phyloP scores from a whole-genome alignment of 768 basidiomycete genomes.

The Pulveroboletus sp. region DNA sequence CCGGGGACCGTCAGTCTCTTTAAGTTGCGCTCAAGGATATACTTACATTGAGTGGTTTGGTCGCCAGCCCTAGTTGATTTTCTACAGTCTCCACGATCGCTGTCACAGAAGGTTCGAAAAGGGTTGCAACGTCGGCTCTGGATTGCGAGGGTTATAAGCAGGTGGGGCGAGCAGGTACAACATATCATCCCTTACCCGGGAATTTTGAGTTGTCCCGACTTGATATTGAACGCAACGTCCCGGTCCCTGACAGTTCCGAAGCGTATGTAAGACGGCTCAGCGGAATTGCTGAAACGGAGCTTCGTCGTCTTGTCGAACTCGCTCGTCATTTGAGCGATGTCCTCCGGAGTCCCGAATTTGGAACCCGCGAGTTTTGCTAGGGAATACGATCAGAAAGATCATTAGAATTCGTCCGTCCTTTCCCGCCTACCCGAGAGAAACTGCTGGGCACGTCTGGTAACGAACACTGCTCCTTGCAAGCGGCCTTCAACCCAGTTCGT shows the following conservation, averaged over 20 bases:
- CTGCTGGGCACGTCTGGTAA: conserved; percentile 40
- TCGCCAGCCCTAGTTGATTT: conserved; percentile 18
- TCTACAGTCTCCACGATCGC: conserved; percentile 25
- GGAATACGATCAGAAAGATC: not conserved
- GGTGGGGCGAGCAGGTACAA: too few species aligned
- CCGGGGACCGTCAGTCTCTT: conserved; percentile 6
- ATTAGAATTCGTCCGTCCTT: not conserved
- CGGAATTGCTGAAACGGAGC: conserved; percentile 37
- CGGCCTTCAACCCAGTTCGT: conserved; percentile 35
- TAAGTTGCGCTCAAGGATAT: not conserved
- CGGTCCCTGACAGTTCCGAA: conserved; percentile 45
- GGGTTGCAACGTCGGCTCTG: conserved; percentile 28
- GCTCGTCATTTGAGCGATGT: conserved; percentile 38
- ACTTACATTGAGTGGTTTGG: conserved; percentile 25
- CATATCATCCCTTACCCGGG: conserved; percentile 21
- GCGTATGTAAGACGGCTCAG: conserved; percentile 42
- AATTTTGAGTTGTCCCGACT: conserved; percentile 45
- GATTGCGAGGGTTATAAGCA: not conserved
- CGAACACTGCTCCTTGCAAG: conserved; percentile 49
- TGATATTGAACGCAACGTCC: conserved; percentile 39
- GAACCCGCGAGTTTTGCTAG: conserved; percentile 41
- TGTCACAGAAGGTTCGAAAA: conserved; percentile 27
- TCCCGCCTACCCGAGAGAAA: conserved; percentile 37
- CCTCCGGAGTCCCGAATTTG: conserved; percentile 35
- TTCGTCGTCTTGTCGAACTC: conserved; percentile 49